Evolutionary conservation across 441 rosid genomes (phyloP).

Genomic region (Croton laevigatus): DNA sequence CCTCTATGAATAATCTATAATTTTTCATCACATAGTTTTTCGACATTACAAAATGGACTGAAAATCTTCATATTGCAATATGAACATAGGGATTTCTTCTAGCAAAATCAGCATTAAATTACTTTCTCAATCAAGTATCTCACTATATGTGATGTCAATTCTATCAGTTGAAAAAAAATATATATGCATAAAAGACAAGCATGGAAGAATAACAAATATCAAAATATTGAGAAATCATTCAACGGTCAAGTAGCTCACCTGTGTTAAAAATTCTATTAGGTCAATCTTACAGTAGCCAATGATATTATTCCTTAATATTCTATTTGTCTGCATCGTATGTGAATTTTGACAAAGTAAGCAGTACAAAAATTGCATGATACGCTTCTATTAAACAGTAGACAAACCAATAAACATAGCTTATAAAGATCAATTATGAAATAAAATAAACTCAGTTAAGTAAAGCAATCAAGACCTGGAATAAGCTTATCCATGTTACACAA

Average conservation of each 20-base stretch:
- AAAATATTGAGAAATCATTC: slow-evolving; percentile 1
- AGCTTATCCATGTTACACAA: background rate
- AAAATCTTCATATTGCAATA: no score
- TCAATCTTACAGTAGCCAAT: slow-evolving; percentile 79
- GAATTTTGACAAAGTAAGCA: slow-evolving; percentile 15
- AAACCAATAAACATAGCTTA: background rate
- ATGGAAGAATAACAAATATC: background rate
- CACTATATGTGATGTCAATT: no score
- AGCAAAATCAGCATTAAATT: no score
- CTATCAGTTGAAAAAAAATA: no score
- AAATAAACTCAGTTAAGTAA: no score
- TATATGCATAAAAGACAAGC: no score
- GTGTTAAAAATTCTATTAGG: slow-evolving; percentile 59
- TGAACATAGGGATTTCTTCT: no score
- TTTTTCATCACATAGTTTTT: no score
- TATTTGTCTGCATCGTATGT: slow-evolving; percentile 66
- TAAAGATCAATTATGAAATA: background rate
- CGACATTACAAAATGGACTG: no score
- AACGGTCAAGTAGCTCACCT: slow-evolving; percentile 38
- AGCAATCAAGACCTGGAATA: background rate
- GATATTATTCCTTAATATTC: slow-evolving; percentile 62
- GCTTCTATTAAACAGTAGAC: background rate
- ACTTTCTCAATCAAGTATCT: no score
- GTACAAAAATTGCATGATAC: background rate
- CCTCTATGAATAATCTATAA: no score